These are phyloP conservation scores for Strobilomyces confusus DNA, from an alignment of 768 basidiomycete species.

Conservation along the genomic window DNA sequence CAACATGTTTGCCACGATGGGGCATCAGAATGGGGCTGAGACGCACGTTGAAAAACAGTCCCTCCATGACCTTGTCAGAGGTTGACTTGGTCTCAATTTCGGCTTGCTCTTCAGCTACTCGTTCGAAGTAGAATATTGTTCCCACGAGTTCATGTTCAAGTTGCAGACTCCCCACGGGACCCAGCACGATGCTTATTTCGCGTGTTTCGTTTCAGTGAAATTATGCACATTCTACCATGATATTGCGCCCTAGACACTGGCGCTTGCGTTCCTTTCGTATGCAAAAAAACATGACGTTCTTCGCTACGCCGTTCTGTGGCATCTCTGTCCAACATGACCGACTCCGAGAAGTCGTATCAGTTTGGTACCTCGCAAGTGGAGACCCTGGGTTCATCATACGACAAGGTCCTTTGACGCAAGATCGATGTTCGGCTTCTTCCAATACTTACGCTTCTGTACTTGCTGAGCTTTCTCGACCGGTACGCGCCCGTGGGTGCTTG, in stretches of 20 bases:
- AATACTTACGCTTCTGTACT: conserved; percentile 37
- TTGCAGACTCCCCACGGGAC: not conserved
- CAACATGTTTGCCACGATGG: conserved; percentile 12
- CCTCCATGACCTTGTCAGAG: conserved; percentile 58
- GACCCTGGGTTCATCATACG: conserved; percentile 9
- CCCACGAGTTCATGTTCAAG: too few relatives aligned
- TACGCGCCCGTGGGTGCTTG: conserved; percentile 8
- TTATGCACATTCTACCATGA: not conserved
- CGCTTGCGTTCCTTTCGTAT: not conserved
- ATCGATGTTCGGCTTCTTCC: conserved; percentile 37
- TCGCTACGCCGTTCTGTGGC: not conserved
- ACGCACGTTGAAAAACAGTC: conserved; percentile 82
- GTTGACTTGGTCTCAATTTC: conserved; percentile 1
- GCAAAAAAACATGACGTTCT: not conserved
- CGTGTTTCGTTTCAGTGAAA: not conserved
- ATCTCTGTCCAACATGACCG: conserved; percentile 5
- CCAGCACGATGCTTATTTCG: not conserved
- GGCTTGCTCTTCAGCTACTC: not conserved
- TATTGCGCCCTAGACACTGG: conserved; percentile 7
- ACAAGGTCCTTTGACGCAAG: conserved; percentile 30
- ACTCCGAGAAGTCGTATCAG: not conserved
- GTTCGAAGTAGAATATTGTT: conserved; percentile 16
- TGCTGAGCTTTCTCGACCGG: conserved; percentile 41
- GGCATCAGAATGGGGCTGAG: not conserved
- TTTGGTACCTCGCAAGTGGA: not conserved